phyloP scores from a whole-genome alignment of 2,329 filamentous ascomycete species.

The Colletotrichum eleusines region DNA sequence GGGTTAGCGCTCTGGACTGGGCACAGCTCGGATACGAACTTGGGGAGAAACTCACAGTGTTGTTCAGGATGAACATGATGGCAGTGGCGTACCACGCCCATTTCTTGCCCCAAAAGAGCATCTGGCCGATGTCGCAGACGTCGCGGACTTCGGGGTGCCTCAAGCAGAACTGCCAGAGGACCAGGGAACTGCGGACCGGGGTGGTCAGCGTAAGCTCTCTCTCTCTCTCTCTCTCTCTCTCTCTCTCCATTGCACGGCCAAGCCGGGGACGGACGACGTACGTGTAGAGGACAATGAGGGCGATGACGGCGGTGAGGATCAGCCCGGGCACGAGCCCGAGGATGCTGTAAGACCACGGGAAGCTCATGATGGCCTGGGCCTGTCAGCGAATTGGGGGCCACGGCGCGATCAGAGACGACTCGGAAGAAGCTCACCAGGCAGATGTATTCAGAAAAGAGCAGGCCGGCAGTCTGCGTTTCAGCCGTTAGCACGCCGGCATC shows the following conservation, averaged over 20 bases:
- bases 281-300: constrained; percentile 85
- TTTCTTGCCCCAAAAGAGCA: constrained; percentile 87
- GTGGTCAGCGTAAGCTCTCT: constrained; percentile 32
- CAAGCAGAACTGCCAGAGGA: constrained; percentile 86
- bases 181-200: constrained; percentile 46
- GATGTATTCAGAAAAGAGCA: constrained; percentile 96
- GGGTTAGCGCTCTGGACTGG: neutral
- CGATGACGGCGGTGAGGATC: constrained; percentile 84
- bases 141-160: constrained; percentile 92
- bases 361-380: constrained; percentile 83
- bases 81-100: constrained; percentile 79
- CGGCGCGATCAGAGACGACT: too few species aligned
- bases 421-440: constrained; percentile 38
- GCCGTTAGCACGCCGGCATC: constrained; percentile 48
- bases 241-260: neutral
- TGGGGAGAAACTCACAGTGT: constrained; percentile 64
- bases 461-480: constrained; percentile 74
- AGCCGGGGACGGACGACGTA: constrained; percentile 39
- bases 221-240: neutral
- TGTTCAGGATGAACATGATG: constrained; percentile 93
- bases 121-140: constrained; percentile 95
- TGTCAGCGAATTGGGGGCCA: constrained; percentile 46
- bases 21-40: neutral
- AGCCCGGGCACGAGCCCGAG: constrained; percentile 86
- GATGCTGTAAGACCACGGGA: constrained; percentile 91